phyloP scores from a whole-genome alignment of 345 rosid genomes.

The Angophora floribunda region DNA sequence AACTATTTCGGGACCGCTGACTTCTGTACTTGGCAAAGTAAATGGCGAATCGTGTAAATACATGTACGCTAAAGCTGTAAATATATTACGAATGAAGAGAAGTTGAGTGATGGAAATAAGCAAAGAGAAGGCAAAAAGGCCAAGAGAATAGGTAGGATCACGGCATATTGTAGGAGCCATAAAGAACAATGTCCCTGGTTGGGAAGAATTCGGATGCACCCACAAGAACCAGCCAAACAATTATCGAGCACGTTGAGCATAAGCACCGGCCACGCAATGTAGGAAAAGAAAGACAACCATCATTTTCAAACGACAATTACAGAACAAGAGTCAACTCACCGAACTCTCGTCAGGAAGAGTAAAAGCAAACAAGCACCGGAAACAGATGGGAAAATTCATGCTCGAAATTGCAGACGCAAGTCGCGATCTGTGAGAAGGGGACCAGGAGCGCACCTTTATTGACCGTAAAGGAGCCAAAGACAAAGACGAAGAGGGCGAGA shows the following conservation, averaged over 20 bases:
- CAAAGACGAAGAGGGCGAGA: constrained; percentile 64
- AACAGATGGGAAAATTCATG: neutral
- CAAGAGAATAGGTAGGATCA: neutral
- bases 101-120: neutral
- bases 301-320: neutral
- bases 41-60: neutral
- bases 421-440: neutral
- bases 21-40: constrained; percentile 19
- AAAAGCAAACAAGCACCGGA: neutral
- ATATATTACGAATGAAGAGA: neutral
- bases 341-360: neutral
- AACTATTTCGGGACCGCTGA: constrained; percentile 19
- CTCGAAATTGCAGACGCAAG: neutral
- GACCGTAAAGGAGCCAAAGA: constrained; percentile 52
- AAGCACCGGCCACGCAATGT: neutral
- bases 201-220: neutral
- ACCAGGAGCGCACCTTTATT: constrained; percentile 43
- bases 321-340: neutral
- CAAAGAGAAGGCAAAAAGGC: neutral
- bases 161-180: neutral
- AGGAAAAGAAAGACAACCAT: neutral
- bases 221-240: neutral
- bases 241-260: neutral
- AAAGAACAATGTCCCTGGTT: neutral
- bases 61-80: neutral